These are phyloP conservation scores for Onygenales sp. DNA, from an alignment of 2,329 filamentous ascomycete genomes.

Conservation along the genomic window DNA sequence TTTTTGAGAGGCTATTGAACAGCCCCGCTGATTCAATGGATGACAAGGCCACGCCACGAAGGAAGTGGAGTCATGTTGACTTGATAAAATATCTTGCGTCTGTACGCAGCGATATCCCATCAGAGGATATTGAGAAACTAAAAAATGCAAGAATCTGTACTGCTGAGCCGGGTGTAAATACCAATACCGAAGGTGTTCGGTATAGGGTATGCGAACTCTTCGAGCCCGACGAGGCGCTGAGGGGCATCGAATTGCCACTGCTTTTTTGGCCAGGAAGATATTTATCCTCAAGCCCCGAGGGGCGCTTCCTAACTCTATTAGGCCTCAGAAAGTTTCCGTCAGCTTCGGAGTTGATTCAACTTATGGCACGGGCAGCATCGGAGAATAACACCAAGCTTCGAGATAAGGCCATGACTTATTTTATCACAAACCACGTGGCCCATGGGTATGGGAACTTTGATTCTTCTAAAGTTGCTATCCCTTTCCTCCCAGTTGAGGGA, in stretches of 20 bases:
- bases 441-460: conserved; percentile 65
- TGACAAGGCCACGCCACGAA: conserved; percentile 33
- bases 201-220: conserved; percentile 73
- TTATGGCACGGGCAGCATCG: conserved; percentile 59
- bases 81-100: conserved; percentile 90
- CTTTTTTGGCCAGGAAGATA: conserved; percentile 75
- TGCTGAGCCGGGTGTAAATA: conserved; percentile 51
- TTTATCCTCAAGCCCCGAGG: conserved; percentile 58
- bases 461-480: conserved; percentile 44
- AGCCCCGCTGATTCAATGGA: conserved; percentile 39
- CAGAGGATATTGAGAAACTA: conserved; percentile 68
- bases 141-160: conserved; percentile 72
- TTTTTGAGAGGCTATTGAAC: conserved; percentile 76
- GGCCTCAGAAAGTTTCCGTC: conserved; percentile 65
- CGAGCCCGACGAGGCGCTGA: conserved; percentile 63
- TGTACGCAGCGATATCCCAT: conserved; percentile 79
- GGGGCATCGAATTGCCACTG: conserved; percentile 62
- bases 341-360: conserved; percentile 63
- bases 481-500: conserved; percentile 65
- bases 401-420: conserved; percentile 67
- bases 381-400: conserved; percentile 46
- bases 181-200: conserved; percentile 46
- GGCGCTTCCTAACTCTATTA: conserved; percentile 60
- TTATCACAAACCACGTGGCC: conserved; percentile 65
- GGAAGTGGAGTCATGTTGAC: conserved; percentile 85